Percentiles rank a stretch among this genome's conserved stretches.
phyloP scores from a whole-genome alignment of 805 yeast genomes.

The Scheffersomyces lignosus region DNA sequence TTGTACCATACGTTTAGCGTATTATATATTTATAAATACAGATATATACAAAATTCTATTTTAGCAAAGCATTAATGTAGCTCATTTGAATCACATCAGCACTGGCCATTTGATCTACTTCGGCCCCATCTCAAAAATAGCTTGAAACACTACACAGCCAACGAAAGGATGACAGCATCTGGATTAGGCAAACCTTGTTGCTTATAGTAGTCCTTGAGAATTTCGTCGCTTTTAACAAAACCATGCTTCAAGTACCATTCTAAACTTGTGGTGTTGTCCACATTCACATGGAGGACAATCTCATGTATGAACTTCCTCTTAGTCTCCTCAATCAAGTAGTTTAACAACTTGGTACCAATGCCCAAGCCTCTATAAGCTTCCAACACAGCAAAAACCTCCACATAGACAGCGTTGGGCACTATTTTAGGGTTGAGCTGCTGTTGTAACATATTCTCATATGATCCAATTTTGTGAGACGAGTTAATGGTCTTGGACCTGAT shows the following conservation, averaged over 20 bases:
- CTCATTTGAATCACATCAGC: no score
- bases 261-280: conserved; percentile 38
- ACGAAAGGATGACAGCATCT: conserved; percentile 43
- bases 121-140: no score
- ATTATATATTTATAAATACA: no score
- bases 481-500: conserved; percentile 56
- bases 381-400: conserved; percentile 69
- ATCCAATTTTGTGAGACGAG: conserved; percentile 38
- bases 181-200: conserved; percentile 45
- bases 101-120: no score
- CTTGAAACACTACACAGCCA: neutral
- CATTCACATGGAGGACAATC: conserved; percentile 54
- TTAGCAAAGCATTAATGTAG: no score
- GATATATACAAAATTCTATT: no score
- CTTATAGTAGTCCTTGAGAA: conserved; percentile 49
- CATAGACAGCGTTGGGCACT: conserved; percentile 56
- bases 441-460: conserved; percentile 23
- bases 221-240: conserved; percentile 36
- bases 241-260: conserved; percentile 56
- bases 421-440: conserved; percentile 21
- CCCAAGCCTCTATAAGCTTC: conserved; percentile 61
- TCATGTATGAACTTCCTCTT: conserved; percentile 53
- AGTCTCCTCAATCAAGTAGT: conserved; percentile 57
- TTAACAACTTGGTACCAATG: conserved; percentile 59
- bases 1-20: no score